These are phyloP conservation scores for Gossypium thurberi DNA, from an alignment of 345 rosid species.

Conservation along the genomic window DNA sequence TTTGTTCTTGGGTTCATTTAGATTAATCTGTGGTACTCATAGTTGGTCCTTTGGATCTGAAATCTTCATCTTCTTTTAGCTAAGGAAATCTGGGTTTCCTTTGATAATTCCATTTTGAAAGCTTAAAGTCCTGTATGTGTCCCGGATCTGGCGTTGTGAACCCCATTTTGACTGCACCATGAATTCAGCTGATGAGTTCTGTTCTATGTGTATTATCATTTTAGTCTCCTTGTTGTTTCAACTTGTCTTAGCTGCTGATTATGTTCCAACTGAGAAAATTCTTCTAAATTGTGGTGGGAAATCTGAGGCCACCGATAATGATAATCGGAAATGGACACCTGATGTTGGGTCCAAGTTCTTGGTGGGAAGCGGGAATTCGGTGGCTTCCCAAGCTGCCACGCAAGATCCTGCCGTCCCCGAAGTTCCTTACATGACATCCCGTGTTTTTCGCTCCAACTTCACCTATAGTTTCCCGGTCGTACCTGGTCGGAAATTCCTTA, in stretches of 20 bases:
- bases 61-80: neutral
- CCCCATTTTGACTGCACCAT: slow-evolving; percentile 18
- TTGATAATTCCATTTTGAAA: neutral
- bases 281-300: slow-evolving; percentile 66
- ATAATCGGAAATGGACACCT: slow-evolving; percentile 59
- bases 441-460: slow-evolving; percentile 58
- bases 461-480: slow-evolving; percentile 73
- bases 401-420: slow-evolving; percentile 58
- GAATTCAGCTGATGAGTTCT: slow-evolving; percentile 19
- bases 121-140: neutral
- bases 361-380: slow-evolving; percentile 36
- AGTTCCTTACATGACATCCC: slow-evolving; percentile 77
- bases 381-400: slow-evolving; percentile 39
- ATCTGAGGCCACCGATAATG: slow-evolving; percentile 37
- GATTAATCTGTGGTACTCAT: neutral
- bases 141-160: neutral
- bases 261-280: slow-evolving; percentile 53
- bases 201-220: slow-evolving; percentile 19
- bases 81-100: slow-evolving; percentile 1
- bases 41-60: slow-evolving; percentile 5
- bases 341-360: slow-evolving; percentile 61
- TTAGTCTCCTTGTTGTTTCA: slow-evolving; percentile 24
- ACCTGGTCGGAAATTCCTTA: slow-evolving; percentile 67
- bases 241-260: slow-evolving; percentile 43
- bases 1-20: neutral